Conservation (phyloP, 768 basidiomycete species). For the Suillus decipiens region DNA sequence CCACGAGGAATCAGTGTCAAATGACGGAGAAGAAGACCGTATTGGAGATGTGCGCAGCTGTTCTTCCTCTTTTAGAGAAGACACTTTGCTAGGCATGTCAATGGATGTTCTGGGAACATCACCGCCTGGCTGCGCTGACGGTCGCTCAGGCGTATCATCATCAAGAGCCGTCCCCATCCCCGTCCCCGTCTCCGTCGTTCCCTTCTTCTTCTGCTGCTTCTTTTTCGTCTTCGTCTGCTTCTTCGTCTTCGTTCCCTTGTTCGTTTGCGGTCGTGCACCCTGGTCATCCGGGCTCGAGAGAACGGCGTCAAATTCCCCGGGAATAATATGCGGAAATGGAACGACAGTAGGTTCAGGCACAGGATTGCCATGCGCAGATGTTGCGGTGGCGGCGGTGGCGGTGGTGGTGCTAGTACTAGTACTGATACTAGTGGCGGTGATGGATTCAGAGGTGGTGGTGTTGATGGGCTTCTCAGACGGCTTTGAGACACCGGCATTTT, state of each 20-base stretch:
- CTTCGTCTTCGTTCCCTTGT: slow-evolving; percentile 38
- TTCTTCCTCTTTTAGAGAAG: slow-evolving; percentile 32
- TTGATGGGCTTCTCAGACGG: slow-evolving; percentile 1
- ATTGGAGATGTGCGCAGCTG: slow-evolving; percentile 27
- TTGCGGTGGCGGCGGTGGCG: slow-evolving; percentile 17
- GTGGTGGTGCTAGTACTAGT: slow-evolving; percentile 10
- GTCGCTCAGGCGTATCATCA: slow-evolving; percentile 10
- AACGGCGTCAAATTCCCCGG: slow-evolving; percentile 45
- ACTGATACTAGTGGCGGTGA: not conserved
- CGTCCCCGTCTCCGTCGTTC: not conserved
- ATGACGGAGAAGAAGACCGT: slow-evolving; percentile 22
- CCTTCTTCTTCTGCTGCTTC: slow-evolving; percentile 3
- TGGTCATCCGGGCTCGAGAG: slow-evolving; percentile 12
- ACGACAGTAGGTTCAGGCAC: slow-evolving; percentile 32
- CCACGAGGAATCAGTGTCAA: slow-evolving; percentile 66
- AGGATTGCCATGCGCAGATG: slow-evolving; percentile 15
- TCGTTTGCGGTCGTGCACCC: slow-evolving; percentile 13
- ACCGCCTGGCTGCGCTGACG: slow-evolving; percentile 10
- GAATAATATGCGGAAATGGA: slow-evolving; percentile 41
- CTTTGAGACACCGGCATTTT: slow-evolving; percentile 17
- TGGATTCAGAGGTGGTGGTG: not conserved
- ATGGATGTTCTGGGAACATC: slow-evolving; percentile 20
- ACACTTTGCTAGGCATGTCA: slow-evolving; percentile 11
- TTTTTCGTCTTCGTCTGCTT: slow-evolving; percentile 44
- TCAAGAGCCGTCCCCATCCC: slow-evolving; percentile 6